Base-by-base conservation (phyloP, 208 protist genomes). In the Acanthamoeba lenticulata region DNA sequence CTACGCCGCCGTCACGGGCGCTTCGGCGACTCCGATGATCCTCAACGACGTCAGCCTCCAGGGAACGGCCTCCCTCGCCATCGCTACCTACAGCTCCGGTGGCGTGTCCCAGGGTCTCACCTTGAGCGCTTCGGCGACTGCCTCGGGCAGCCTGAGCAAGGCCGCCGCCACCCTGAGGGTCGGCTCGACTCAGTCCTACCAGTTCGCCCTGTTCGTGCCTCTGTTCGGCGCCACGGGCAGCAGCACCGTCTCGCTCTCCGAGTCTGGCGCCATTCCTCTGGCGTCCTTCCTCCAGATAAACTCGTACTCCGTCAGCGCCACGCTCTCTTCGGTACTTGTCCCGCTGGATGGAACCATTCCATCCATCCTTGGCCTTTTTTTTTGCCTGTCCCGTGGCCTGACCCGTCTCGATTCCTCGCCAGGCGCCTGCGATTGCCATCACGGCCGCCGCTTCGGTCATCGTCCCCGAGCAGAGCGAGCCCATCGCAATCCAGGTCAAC, bases 51-150 rank as follows among this genome's bases (percentile, higher is more conserved):
- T 60, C 79, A 21, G 2, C 34, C 3, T 89, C 47, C 34, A 34
- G 29, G 44, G 79, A 1, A 24, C 29, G 44, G 52, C 36, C 15
- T 60, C 29, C 36, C 52, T 89, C 15, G 19, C 79, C 44, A 4
- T 89, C 34, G 40, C 79, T 19, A 42, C 79, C 27, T 89, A 89
- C 44, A 62, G 47, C 79, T 47, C 79, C 34, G 79, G 79, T 7
- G 1, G 7, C 13, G 79, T n/a, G 52, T 19, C 47, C 17, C 15
- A 89, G 79, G 79, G 79, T 21, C 32, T 89, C 3, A 89, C 79
- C 13, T 36, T 89, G 44, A 42, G 2, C 44, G 38, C 47, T 38
- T 21, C 0, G 7, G 79, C 21, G 44, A 89, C 79, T 6, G 79
- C 36, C 47, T 40, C 44, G 15, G 32, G 47, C 79, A 89, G 47